Conservation (phyloP, 140 eudicot genomes). For the Cichorium intybus region DNA sequence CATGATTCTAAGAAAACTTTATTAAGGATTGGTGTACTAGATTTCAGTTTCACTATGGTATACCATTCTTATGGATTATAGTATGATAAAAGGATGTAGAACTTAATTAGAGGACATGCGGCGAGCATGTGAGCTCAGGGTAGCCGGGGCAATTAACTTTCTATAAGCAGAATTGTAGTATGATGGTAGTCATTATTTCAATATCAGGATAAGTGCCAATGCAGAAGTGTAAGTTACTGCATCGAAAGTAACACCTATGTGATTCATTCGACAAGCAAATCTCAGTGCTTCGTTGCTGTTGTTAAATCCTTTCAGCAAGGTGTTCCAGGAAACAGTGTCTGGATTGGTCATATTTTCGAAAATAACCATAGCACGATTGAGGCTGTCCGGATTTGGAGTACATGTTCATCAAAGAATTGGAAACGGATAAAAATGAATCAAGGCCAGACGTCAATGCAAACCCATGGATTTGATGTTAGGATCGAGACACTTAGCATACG, state of each 20-base stretch:
- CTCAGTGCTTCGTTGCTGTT: slow-evolving; percentile 39
- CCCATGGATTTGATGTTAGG: slow-evolving; percentile 72
- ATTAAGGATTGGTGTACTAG: too few relatives aligned
- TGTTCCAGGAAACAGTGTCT: slow-evolving; percentile 78
- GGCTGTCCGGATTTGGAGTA: slow-evolving; percentile 54
- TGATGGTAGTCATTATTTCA: too few relatives aligned
- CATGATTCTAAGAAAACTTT: too few relatives aligned
- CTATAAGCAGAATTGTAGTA: too few relatives aligned
- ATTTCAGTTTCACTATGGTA: too few relatives aligned
- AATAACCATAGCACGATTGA: slow-evolving; percentile 40
- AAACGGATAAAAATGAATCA: slow-evolving; percentile 40
- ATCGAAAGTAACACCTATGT: slow-evolving; percentile 57
- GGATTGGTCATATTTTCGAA: slow-evolving; percentile 46
- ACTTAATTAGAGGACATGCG: too few relatives aligned
- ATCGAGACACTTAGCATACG: too few relatives aligned
- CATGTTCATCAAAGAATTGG: slow-evolving; percentile 83
- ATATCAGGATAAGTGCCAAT: too few relatives aligned
- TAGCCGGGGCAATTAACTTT: too few relatives aligned
- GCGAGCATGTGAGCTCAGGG: too few relatives aligned
- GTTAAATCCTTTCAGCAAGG: slow-evolving; percentile 61
- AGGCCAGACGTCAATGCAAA: slow-evolving; percentile 65
- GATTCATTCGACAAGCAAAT: slow-evolving; percentile 67
- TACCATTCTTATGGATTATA: too few relatives aligned
- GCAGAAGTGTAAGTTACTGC: slow-evolving; percentile 67
- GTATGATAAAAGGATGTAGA: too few relatives aligned